A percentile compares a stretch with the other conserved stretches of the same genome.
These are phyloP conservation scores for Alternaria gaisen DNA, from an alignment of 2,329 filamentous ascomycete genomes.

Conservation along the genomic window DNA sequence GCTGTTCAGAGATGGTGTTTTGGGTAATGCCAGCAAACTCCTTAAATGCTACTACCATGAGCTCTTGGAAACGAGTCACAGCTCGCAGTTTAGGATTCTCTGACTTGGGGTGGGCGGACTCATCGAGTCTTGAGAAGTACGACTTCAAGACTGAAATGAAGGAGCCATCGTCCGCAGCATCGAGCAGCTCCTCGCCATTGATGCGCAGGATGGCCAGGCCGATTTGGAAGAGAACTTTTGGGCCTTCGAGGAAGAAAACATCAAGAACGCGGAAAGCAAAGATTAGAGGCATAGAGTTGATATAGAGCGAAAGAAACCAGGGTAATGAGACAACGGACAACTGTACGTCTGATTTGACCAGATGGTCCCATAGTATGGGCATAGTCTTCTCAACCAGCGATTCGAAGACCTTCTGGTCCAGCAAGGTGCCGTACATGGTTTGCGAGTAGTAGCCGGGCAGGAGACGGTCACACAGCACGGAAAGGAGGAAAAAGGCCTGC, in stretches of 20 bases:
- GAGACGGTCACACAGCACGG: conserved; percentile 88
- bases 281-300: conserved; percentile 98
- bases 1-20: conserved; percentile 85
- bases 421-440: conserved; percentile 97
- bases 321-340: conserved; percentile 95
- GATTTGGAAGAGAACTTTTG: conserved; percentile 96
- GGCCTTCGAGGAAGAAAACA: conserved; percentile 97
- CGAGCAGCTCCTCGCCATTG: conserved; percentile 93
- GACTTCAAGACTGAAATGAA: conserved; percentile 96
- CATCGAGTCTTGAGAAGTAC: conserved; percentile 92
- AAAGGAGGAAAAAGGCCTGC: conserved; percentile 94
- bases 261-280: conserved; percentile 97
- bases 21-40: conserved; percentile 97
- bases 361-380: conserved; percentile 97
- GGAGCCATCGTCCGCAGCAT: conserved; percentile 91
- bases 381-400: conserved; percentile 98
- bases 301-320: conserved; percentile 97
- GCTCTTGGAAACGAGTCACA: conserved; percentile 94
- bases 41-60: conserved; percentile 99
- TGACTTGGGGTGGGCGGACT: conserved; percentile 93
- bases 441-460: conserved; percentile 97
- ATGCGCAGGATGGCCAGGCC: conserved; percentile 96
- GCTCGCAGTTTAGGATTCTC: conserved; percentile 94
- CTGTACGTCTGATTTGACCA: conserved; percentile 96
- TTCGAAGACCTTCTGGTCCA: conserved; percentile 98